phyloP scores from a whole-genome alignment of 805 yeast genomes.

The Candida nonsorbophila region DNA sequence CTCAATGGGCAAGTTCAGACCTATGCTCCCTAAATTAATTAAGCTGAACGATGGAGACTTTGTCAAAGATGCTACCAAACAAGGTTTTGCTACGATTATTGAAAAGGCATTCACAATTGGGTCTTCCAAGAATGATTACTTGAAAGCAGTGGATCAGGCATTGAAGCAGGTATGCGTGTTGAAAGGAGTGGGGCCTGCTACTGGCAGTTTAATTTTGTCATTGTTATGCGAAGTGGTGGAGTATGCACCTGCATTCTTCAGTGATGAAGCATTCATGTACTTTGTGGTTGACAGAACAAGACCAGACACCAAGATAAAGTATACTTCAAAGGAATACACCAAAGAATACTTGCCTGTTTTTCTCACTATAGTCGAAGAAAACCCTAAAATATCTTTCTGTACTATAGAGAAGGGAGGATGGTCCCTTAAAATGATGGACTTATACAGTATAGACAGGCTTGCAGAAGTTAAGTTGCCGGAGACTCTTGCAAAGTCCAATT shows the following conservation, averaged over 20 bases:
- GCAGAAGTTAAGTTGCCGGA: slow-evolving; percentile 7
- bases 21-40: slow-evolving; percentile 38
- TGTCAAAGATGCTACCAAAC: slow-evolving; percentile 24
- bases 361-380: slow-evolving; percentile 9
- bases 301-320: slow-evolving; percentile 30
- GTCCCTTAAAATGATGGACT: slow-evolving; percentile 27
- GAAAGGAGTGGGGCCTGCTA: slow-evolving; percentile 49
- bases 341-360: slow-evolving; percentile 25
- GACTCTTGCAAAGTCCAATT: background rate
- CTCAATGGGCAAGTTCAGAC: slow-evolving; percentile 40
- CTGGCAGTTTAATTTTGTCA: slow-evolving; percentile 40
- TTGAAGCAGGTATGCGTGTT: slow-evolving; percentile 28
- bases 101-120: slow-evolving; percentile 6
- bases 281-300: slow-evolving; percentile 20
- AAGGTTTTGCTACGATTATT: slow-evolving; percentile 16
- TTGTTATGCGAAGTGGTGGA: slow-evolving; percentile 15
- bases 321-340: slow-evolving; percentile 36
- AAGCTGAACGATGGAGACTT: slow-evolving; percentile 24
- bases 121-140: slow-evolving; percentile 10
- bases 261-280: slow-evolving; percentile 42
- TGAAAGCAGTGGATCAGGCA: slow-evolving; percentile 14
- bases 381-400: slow-evolving; percentile 8
- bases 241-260: slow-evolving; percentile 39
- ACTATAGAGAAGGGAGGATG: slow-evolving; percentile 31
- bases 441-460: slow-evolving; percentile 18